A percentile compares a stretch with the other conserved stretches of the same genome.
Conservation (phyloP, 805 yeast species). For the Candida qinlingensis region DNA sequence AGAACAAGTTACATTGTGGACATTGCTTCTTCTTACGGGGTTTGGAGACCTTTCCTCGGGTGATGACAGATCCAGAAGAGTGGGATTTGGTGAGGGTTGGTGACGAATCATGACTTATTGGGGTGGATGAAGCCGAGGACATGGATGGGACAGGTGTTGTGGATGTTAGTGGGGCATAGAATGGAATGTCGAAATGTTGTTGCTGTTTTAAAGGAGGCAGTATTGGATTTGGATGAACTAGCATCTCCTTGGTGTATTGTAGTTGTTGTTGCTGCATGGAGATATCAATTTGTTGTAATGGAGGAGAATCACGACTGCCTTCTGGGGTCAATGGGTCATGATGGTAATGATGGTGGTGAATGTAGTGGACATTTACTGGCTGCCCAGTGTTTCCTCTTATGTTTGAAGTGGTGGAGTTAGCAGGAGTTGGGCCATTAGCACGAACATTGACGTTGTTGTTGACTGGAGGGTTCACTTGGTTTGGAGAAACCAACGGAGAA, state of each 20-base stretch:
- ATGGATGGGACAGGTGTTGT: conserved; percentile 7
- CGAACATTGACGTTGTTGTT: background rate
- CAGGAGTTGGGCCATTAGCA: background rate
- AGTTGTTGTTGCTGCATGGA: background rate
- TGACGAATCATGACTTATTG: conserved; percentile 8
- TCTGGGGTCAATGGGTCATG: conserved; percentile 4
- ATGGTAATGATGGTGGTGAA: conserved; percentile 9
- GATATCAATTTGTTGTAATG: no score
- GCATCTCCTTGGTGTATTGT: background rate
- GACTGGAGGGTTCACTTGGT: background rate
- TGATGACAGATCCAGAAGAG: background rate
- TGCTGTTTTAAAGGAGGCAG: conserved; percentile 5
- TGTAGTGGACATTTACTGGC: conserved; percentile 8
- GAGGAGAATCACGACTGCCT: background rate
- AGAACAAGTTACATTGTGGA: conserved; percentile 60
- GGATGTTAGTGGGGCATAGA: background rate
- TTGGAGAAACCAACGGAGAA: conserved; percentile 1
- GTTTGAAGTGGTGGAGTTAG: conserved; percentile 2
- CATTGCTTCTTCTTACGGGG: conserved; percentile 68
- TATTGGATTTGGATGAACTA: conserved; percentile 8
- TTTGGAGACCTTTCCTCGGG: conserved; percentile 19
- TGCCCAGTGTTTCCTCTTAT: conserved; percentile 7
- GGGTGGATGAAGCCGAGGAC: conserved; percentile 12
- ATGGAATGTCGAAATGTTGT: background rate
- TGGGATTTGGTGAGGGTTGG: conserved; percentile 3